These are phyloP conservation scores for Babesia divergens DNA, from an alignment of 169 alveolate species.

Conservation along the genomic window DNA sequence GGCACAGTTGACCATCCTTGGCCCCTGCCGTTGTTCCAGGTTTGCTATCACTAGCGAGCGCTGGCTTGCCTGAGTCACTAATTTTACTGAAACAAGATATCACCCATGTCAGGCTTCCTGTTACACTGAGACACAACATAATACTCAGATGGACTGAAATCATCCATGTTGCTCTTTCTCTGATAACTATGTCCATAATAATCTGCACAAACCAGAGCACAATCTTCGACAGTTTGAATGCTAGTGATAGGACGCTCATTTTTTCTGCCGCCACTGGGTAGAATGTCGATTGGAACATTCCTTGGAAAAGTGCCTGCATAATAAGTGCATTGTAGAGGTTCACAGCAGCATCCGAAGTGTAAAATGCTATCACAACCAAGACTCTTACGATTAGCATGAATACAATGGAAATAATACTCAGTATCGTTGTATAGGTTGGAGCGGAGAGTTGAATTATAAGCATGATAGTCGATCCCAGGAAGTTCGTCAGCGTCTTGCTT, in stretches of 20 bases:
- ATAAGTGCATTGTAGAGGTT: background rate
- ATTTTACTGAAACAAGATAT: background rate
- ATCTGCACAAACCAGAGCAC: constrained; percentile 26
- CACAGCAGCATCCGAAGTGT: background rate
- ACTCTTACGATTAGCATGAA: background rate
- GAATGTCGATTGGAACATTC: constrained; percentile 29
- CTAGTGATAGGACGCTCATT: constrained; percentile 14
- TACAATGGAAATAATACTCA: background rate
- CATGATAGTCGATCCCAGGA: constrained; percentile 1
- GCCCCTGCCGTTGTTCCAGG: no score
- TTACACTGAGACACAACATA: background rate
- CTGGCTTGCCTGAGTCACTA: background rate
- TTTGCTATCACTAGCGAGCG: background rate
- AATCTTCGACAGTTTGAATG: constrained; percentile 8
- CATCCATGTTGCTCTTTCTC: constrained; percentile 3
- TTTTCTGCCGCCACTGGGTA: constrained; percentile 38
- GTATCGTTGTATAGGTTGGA: constrained; percentile 5
- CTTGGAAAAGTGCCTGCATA: constrained; percentile 18
- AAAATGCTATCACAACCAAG: background rate
- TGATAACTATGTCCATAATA: constrained; percentile 26
- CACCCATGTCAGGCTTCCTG: background rate
- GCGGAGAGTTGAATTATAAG: background rate
- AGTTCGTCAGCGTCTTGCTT: constrained; percentile 14
- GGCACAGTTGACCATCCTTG: background rate
- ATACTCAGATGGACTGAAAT: background rate